A percentile compares a stretch with the other conserved stretches of the same genome.
These are phyloP conservation scores for Proliferodiscus dingleyae DNA, from an alignment of 2,329 filamentous ascomycete genomes.

Conservation along the genomic window DNA sequence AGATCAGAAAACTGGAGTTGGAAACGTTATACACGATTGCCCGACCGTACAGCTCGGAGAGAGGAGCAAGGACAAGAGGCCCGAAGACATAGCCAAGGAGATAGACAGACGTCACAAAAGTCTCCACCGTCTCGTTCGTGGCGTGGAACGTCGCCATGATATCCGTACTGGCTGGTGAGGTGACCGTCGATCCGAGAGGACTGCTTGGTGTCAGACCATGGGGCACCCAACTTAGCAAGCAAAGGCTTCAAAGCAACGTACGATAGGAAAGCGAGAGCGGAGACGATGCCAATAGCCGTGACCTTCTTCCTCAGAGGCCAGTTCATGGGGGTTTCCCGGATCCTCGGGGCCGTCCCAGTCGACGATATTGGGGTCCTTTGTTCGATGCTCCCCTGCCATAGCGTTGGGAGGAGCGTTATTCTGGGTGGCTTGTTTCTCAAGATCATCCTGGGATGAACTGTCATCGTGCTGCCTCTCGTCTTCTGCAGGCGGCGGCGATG, in stretches of 20 bases:
- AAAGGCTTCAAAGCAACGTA: constrained; percentile 8
- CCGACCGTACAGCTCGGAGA: constrained; percentile 57
- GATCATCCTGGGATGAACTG: not conserved
- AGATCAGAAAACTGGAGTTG: constrained; percentile 53
- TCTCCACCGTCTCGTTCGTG: constrained; percentile 38
- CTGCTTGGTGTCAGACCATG: not conserved
- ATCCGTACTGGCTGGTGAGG: constrained; percentile 42
- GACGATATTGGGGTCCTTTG: not conserved
- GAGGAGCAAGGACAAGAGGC: constrained; percentile 61
- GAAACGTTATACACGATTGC: constrained; percentile 52
- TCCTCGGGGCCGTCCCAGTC: constrained; percentile 9
- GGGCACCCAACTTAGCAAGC: not conserved
- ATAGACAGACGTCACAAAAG: constrained; percentile 61
- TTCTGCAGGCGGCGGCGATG: too few species aligned
- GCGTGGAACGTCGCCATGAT: constrained; percentile 32
- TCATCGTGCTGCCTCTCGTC: not conserved
- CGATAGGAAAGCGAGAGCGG: constrained; percentile 18
- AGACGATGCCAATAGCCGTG: constrained; percentile 13
- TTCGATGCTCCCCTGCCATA: not conserved
- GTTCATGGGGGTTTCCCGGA: constrained; percentile 16
- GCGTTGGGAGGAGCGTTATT: not conserved
- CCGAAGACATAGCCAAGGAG: constrained; percentile 55
- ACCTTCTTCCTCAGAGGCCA: constrained; percentile 12
- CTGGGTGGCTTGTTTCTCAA: not conserved
- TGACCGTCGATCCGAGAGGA: constrained; percentile 43